Conservation (phyloP, 257 asterid genomes). For the Solanum acaule region DNA sequence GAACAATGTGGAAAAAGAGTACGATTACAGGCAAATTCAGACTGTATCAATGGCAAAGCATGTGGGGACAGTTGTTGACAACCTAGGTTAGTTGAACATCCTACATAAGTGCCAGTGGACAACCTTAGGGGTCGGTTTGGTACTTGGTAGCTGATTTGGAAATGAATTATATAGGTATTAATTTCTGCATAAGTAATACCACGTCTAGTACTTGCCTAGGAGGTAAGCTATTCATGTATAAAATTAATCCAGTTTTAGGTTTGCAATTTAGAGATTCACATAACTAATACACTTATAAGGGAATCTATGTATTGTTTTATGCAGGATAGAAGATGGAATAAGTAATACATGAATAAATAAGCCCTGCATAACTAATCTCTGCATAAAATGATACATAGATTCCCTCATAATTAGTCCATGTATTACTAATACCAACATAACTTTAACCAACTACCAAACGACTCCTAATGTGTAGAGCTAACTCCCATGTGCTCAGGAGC, state of each 20-base stretch:
- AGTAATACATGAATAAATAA: background rate
- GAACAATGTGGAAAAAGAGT: background rate
- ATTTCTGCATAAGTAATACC: too few relatives aligned
- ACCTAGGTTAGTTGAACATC: background rate
- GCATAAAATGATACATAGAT: background rate
- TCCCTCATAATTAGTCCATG: background rate
- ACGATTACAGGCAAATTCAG: background rate
- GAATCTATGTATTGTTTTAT: too few relatives aligned
- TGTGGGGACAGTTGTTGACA: background rate
- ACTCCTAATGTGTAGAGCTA: background rate
- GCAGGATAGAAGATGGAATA: background rate
- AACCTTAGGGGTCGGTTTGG: background rate
- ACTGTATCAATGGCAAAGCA: background rate
- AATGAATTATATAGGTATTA: too few relatives aligned
- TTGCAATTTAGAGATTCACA: background rate
- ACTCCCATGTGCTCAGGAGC: background rate
- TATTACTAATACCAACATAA: background rate
- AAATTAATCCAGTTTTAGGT: background rate
- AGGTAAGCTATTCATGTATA: too few relatives aligned
- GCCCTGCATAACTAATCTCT: background rate
- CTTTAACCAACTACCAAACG: background rate
- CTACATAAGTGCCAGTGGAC: background rate
- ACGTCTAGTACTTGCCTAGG: too few relatives aligned
- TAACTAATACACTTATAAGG: background rate
- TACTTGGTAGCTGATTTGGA: background rate